Evolutionary conservation across 306 rosid genomes (phyloP).

Genomic region (Amphicarpaea edgeworthii): DNA sequence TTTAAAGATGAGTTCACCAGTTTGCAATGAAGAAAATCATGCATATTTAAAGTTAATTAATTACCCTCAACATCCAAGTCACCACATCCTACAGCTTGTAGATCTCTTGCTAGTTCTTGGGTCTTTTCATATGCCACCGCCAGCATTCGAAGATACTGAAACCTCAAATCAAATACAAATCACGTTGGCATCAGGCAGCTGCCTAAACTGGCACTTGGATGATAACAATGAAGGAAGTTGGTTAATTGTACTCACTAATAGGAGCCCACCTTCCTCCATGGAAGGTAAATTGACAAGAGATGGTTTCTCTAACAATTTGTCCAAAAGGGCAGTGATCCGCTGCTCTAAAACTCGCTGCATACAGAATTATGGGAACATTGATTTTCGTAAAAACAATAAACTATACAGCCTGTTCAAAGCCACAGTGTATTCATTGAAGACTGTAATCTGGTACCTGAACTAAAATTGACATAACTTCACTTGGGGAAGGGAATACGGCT

Average conservation of each 20-base stretch:
- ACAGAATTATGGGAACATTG: slow-evolving; percentile 37
- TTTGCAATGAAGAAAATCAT: slow-evolving; percentile 33
- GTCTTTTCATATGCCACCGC: slow-evolving; percentile 99
- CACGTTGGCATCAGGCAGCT: slow-evolving; percentile 38
- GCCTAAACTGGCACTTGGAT: slow-evolving; percentile 35
- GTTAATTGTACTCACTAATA: slow-evolving; percentile 72
- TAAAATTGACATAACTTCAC: slow-evolving; percentile 98
- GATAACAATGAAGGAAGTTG: slow-evolving; percentile 32
- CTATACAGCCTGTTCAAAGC: slow-evolving; percentile 19
- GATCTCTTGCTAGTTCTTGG: slow-evolving; percentile 92
- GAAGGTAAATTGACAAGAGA: slow-evolving; percentile 91
- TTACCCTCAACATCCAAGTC: slow-evolving; percentile 99
- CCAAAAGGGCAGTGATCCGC: slow-evolving; percentile 87
- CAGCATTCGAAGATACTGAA: slow-evolving; percentile 98
- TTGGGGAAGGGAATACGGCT: slow-evolving; percentile 98
- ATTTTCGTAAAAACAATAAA: slow-evolving; percentile 20
- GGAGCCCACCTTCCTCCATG: slow-evolving; percentile 97
- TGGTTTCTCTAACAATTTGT: slow-evolving; percentile 87
- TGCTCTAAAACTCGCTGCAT: slow-evolving; percentile 96
- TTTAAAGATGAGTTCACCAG: slow-evolving; percentile 29
- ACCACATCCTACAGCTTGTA: slow-evolving; percentile 93
- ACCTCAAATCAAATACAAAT: slow-evolving; percentile 54
- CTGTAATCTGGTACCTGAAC: slow-evolving; percentile 76
- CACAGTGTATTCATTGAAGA: slow-evolving; percentile 35
- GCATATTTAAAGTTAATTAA: slow-evolving; percentile 32